A percentile compares a stretch with the other conserved stretches of the same genome.
Evolutionary conservation across 495 filamentous ascomycete genomes (phyloP).

Genomic region (Geoglossum glabrum): DNA sequence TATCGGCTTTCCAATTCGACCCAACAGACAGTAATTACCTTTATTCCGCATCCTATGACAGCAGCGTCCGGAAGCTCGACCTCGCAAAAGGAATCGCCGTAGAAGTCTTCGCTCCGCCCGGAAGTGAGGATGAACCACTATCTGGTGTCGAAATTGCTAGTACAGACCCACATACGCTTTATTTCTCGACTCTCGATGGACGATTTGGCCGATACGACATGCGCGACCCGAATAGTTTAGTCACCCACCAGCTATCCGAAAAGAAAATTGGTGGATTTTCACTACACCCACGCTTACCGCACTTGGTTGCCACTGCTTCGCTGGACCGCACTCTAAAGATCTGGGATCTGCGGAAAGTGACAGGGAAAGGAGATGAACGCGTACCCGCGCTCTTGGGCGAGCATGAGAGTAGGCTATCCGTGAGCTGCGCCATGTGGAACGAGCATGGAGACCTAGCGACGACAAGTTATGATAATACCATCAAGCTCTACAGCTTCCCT

Average conservation of each 20-base stretch:
- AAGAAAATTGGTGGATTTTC: conserved; percentile 95
- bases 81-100: conserved; percentile 55
- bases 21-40: conserved; percentile 45
- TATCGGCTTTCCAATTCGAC: conserved; percentile 61
- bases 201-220: conserved; percentile 60
- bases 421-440: conserved; percentile 82
- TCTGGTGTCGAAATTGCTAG: conserved; percentile 61
- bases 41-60: conserved; percentile 85
- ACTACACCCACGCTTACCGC: conserved; percentile 51
- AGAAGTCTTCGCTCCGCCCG: conserved; percentile 52
- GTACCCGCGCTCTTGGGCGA: conserved; percentile 54
- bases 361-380: conserved; percentile 22
- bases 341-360: conserved; percentile 81
- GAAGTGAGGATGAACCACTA: conserved; percentile 54
- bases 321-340: conserved; percentile 76
- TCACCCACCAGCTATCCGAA: conserved; percentile 60
- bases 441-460: conserved; percentile 67
- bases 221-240: conserved; percentile 32
- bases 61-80: conserved; percentile 73
- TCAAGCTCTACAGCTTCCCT: conserved; percentile 74
- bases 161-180: conserved; percentile 48
- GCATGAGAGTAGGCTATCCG: conserved; percentile 62
- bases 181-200: conserved; percentile 77
- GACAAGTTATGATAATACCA: conserved; percentile 79
- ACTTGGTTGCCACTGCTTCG: conserved; percentile 78